A percentile compares a stretch with the other conserved stretches of the same genome.
Conservation (phyloP, 2,329 filamentous ascomycete species). For the Aspergillus melleus region DNA sequence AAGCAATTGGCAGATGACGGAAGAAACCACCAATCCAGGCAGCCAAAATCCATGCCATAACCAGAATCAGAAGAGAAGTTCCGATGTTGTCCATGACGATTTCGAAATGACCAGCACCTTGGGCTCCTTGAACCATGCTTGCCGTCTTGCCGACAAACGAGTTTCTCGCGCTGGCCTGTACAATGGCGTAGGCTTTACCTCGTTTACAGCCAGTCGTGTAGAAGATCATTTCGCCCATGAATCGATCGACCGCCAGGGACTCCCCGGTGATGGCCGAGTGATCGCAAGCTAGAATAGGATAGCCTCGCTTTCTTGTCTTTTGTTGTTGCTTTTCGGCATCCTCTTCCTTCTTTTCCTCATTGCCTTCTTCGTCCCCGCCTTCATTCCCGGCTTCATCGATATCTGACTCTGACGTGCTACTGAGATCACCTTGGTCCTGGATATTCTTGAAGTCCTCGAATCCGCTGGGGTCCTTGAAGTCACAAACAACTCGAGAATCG, state of each 20-base stretch:
- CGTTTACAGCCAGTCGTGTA: constrained; percentile 82
- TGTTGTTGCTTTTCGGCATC: constrained; percentile 11
- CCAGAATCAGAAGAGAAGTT: constrained; percentile 69
- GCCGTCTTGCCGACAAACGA: constrained; percentile 78
- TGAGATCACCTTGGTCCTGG: constrained; percentile 61
- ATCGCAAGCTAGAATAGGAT: constrained; percentile 68
- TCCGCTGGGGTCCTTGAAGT: constrained; percentile 66
- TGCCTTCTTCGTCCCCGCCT: constrained; percentile 49
- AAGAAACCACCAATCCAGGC: constrained; percentile 80
- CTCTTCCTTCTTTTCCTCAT: constrained; percentile 16
- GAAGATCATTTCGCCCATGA: constrained; percentile 73
- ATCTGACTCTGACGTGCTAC: constrained; percentile 50
- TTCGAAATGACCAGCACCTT: constrained; percentile 77
- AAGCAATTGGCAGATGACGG: constrained; percentile 63
- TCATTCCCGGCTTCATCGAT: constrained; percentile 55
- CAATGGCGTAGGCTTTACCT: constrained; percentile 71
- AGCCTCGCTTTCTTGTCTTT: constrained; percentile 50
- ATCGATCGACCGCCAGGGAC: constrained; percentile 66
- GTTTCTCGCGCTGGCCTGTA: constrained; percentile 65
- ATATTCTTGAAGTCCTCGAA: constrained; percentile 67
- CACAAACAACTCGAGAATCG: constrained; percentile 70
- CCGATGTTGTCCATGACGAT: constrained; percentile 81
- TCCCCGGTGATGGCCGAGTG: constrained; percentile 81
- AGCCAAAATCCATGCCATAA: constrained; percentile 73
- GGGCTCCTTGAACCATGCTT: constrained; percentile 69